Base-by-base conservation (phyloP, 352 stramenopile species). In the Globisporangium lucens region DNA sequence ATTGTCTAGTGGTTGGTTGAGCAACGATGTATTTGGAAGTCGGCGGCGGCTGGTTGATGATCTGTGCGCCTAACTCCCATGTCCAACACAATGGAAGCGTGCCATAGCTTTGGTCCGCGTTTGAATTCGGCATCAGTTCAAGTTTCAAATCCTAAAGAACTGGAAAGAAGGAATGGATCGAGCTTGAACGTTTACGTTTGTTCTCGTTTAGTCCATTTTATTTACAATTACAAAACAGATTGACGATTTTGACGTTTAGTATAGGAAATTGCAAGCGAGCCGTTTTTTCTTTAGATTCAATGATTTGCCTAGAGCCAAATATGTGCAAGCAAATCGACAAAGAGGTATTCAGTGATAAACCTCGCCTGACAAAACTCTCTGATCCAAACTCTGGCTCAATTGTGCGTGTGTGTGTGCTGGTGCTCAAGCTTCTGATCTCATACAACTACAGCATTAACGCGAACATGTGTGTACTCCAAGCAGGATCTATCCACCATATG, bases 401-500 rank as follows among this genome's bases (percentile, higher is more conserved):
- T 49, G 35, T 41, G 35, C 9, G 41, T n/a, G 13, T 46, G 38
- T 46, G 38, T 46, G 15, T 49, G 41, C 15, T 4, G 6, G 41
- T 15, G 41, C 41, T 20, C 12, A 20, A 12, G 38, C 38, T 46
- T 20, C 38, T 46, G 15, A n/a, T 57, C 9, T 57, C 24, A 7
- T 36, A 57, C 52, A 30, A 22, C 8, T 2, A 43, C 35, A 15
- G 24, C 1, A 46, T 63, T 63, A 64, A 56, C 41, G 41, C 56
- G 36, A 62, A 15, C 56, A 62, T 35, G 10, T 51, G 33, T 36
- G 56, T 52, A 51, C 35, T 7, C 33, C 22, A n/a, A 30, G 56
- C 9, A 33, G 10, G 52, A 27, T 35, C 56, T 46, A 41, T 62
- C 56, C 52, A 20, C 56, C 52, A 20, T n/a, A 27, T 59, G 52